phyloP scores from a whole-genome alignment of 441 rosid species.

The Pelargonium australe region DNA sequence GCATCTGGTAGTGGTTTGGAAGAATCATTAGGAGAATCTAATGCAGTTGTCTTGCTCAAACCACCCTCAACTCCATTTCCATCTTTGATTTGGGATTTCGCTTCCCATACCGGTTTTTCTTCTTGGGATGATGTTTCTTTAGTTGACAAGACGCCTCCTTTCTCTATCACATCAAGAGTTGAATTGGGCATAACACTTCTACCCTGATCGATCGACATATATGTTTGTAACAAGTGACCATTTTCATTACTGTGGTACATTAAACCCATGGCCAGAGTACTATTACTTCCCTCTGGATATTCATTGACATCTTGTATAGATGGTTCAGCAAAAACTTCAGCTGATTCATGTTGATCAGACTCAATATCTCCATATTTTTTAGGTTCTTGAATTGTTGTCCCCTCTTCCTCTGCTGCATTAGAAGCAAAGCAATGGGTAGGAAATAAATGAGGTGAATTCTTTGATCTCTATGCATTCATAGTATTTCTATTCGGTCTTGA shows the following conservation, averaged over 20 bases:
- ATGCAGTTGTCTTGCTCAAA: constrained; percentile 4
- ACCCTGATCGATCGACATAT: not conserved
- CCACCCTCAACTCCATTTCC: constrained; percentile 13
- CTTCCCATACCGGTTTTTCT: constrained; percentile 15
- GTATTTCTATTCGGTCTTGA: not conserved
- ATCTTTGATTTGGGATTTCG: constrained; percentile 14
- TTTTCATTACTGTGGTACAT: constrained; percentile 18
- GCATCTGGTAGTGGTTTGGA: not conserved
- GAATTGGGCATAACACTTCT: constrained; percentile 18
- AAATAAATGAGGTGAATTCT: constrained; percentile 6
- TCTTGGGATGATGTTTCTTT: constrained; percentile 14
- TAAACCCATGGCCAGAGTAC: constrained; percentile 17
- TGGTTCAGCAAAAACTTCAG: not conserved
- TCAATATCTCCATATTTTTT: constrained; percentile 16
- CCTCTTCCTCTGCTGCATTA: constrained; percentile 25
- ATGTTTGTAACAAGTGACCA: constrained; percentile 14
- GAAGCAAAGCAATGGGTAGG: constrained; percentile 7
- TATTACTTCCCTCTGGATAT: constrained; percentile 10
- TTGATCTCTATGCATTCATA: not conserved
- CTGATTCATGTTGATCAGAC: constrained; percentile 20
- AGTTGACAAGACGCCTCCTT: not conserved
- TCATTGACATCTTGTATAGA: constrained; percentile 6
- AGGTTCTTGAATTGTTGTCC: constrained; percentile 13
- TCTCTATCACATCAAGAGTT: constrained; percentile 12
- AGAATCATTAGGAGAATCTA: constrained; percentile 5